Evolutionary conservation across 495 filamentous ascomycete species (phyloP), one percentile per base, ranked within the genome.

Genomic region (Neurospora sp.): DNA sequence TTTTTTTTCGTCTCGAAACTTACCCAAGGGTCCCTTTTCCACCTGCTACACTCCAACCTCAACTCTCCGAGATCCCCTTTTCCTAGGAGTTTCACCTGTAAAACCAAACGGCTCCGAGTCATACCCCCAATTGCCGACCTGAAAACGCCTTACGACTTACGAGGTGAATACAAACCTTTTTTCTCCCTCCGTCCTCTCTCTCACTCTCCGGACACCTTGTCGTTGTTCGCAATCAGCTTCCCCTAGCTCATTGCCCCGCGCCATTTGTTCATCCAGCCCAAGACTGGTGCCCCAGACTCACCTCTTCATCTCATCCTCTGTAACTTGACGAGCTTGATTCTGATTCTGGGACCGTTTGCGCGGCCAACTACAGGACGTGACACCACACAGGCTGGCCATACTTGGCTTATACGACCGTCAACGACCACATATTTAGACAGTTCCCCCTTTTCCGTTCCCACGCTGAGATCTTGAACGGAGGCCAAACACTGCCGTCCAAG

Each of bases 181-280:
- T 19, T 31, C 48, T 34, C 28, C 28, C 28, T 66, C 54, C 28
- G 28, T 34, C 28, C 24, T 66, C 54, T 24, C 42, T 66, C 54
- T 66, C 82, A 82, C 78, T 66, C 28, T 62, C 28, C 28, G 15
- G 19, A 34, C 15, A 28, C 54, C 54, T 66, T 17, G 54, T 62
- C 54, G 80, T 83, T 80, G 80, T 77, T 69, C 73, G 71, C 69
- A 71, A 34, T 72, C 28, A 40, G 69, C 74, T 73, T 69, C 72
- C 66, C 74, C 74, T 70, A 69, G 62, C 28, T 40, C 37, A 43
- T 74, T 75, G 48, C 48, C 21, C 21, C 48, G 48, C 48, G 48
- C 24, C 21, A 59, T 59, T 59, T 59, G 48, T 59, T 59, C 21
- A 59, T 28, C 48, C 21, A 28, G 48, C 48, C 11, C 0, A 28